These are phyloP conservation scores for Wilcoxina mikolae DNA, from an alignment of 495 filamentous ascomycete genomes.

Conservation along the genomic window DNA sequence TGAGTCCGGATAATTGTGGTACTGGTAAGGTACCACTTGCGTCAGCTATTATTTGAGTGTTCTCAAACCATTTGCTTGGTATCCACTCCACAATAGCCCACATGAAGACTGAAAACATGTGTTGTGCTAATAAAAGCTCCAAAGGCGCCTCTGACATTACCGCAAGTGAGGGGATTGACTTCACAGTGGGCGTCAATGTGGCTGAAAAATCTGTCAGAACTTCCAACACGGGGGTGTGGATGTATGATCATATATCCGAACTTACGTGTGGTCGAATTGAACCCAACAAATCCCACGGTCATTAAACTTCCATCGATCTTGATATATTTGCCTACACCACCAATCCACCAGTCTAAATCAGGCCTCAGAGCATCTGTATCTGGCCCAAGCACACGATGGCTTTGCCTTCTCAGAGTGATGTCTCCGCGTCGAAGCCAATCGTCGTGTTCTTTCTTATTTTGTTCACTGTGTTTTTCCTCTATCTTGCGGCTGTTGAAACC, in stretches of 20 bases:
- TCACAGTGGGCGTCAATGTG: too few relatives aligned
- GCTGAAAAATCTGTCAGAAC: too few relatives aligned
- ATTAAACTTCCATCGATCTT: too few relatives aligned
- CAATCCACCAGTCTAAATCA: constrained; percentile 13
- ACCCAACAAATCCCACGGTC: not conserved
- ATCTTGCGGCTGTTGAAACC: not conserved
- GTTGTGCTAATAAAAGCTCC: constrained; percentile 3
- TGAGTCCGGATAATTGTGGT: constrained; percentile 1
- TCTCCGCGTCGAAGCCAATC: constrained; percentile 7
- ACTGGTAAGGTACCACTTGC: not conserved
- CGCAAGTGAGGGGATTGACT: not conserved
- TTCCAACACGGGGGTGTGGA: too few relatives aligned
- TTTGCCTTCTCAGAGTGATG: not conserved
- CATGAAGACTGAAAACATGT: constrained; percentile 20
- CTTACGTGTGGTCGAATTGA: too few relatives aligned
- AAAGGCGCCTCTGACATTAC: not conserved
- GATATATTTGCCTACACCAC: too few relatives aligned
- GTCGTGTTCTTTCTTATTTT: not conserved
- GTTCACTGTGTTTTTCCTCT: not conserved
- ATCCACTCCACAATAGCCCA: constrained; percentile 2
- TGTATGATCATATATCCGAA: too few relatives aligned
- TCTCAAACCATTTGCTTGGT: not conserved
- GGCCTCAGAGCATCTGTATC: not conserved
- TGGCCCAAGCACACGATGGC: constrained; percentile 5
- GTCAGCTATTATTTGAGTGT: not conserved